Conservation (phyloP, 2,329 filamentous ascomycete genomes). For the Fusarium pseudocircinatum region DNA sequence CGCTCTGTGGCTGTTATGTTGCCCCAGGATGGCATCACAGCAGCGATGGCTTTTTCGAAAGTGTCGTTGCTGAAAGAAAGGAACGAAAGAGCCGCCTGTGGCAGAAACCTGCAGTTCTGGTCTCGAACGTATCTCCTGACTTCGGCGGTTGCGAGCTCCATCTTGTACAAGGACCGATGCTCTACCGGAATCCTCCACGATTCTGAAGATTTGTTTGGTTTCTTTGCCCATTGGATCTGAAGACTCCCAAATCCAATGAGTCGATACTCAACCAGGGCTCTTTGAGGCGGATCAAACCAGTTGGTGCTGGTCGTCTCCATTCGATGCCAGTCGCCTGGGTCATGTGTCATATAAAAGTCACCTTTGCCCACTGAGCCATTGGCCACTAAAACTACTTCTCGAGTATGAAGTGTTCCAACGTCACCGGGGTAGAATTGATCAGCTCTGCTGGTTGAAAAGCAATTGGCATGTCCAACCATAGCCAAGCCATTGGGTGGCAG, state of each 20-base stretch:
- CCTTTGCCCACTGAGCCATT: neutral
- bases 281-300: neutral
- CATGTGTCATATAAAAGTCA: neutral
- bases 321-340: neutral
- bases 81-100: neutral
- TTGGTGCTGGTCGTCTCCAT: neutral
- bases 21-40: neutral
- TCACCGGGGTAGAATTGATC: neutral
- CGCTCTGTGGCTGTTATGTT: neutral
- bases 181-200: neutral
- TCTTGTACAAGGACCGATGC: neutral
- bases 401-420: neutral
- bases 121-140: neutral
- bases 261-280: neutral
- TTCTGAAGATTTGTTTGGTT: neutral
- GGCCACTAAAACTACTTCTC: neutral
- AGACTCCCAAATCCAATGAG: neutral
- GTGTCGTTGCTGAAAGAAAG: neutral
- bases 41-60: neutral
- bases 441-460: neutral
- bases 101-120: neutral
- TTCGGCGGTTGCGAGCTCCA: neutral
- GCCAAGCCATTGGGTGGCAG: neutral
- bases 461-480: neutral
- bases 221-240: neutral